Conservation (phyloP, 2,329 filamentous ascomycete genomes). For the Fusarium subtropicale region DNA sequence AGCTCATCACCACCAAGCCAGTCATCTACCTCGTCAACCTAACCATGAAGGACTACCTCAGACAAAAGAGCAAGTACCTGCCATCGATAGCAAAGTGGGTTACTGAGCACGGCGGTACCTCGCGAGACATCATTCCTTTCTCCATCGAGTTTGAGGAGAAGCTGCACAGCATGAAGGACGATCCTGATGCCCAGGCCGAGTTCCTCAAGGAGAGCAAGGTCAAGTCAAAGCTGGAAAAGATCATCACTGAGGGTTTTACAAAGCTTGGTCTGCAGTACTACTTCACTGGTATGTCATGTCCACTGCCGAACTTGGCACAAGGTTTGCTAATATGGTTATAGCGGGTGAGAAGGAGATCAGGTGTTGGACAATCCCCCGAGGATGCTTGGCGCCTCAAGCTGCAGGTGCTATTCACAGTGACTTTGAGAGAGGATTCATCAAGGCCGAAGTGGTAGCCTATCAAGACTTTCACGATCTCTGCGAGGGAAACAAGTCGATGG, state of each 20-base stretch:
- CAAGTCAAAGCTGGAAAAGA: slow-evolving; percentile 56
- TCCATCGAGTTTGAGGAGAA: slow-evolving; percentile 61
- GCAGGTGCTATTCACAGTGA: slow-evolving; percentile 57
- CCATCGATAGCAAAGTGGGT: slow-evolving; percentile 59
- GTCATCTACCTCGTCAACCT: slow-evolving; percentile 60
- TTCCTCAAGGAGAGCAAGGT: slow-evolving; percentile 57
- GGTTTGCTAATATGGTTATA: slow-evolving; percentile 17
- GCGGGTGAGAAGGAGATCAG: slow-evolving; percentile 60
- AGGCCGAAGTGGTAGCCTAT: slow-evolving; percentile 59
- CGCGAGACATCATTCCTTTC: slow-evolving; percentile 58
- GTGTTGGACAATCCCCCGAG: slow-evolving; percentile 57
- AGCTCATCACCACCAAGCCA: slow-evolving; percentile 60
- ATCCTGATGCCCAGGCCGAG: slow-evolving; percentile 49
- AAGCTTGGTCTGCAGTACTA: slow-evolving; percentile 60
- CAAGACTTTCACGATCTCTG: slow-evolving; percentile 60
- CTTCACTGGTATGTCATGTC: slow-evolving; percentile 52
- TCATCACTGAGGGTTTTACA: slow-evolving; percentile 58
- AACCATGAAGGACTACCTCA: slow-evolving; percentile 60
- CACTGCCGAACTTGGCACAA: not conserved
- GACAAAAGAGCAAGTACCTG: slow-evolving; percentile 61
- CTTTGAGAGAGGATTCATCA: slow-evolving; percentile 60
- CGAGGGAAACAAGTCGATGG: slow-evolving; percentile 58
- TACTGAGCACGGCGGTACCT: slow-evolving; percentile 56
- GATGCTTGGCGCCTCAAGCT: slow-evolving; percentile 55
- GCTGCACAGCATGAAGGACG: slow-evolving; percentile 54